A percentile compares a stretch with the other conserved stretches of the same genome.
Evolutionary conservation across 257 asterid species (phyloP).

Genomic region (Thymus quinquecostatus): DNA sequence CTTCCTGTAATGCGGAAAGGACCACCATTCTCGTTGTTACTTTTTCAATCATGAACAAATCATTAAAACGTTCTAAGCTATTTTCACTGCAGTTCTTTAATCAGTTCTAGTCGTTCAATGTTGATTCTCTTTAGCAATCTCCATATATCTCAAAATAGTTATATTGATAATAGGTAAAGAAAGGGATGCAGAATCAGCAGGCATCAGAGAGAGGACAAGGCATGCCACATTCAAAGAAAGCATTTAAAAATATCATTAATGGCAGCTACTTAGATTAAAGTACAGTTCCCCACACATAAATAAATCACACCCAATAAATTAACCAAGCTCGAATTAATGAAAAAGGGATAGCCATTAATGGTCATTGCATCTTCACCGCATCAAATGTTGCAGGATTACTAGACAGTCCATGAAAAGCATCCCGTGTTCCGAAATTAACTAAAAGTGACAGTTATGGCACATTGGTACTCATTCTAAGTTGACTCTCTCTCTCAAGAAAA

Average conservation of each 20-base stretch:
- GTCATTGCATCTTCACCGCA: conserved; percentile 12
- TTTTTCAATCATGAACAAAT: background rate
- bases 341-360: background rate
- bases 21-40: conserved; percentile 5
- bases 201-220: conserved; percentile 13
- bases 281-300: background rate
- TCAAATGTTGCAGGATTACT: conserved; percentile 11
- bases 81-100: conserved; percentile 2
- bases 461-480: conserved; percentile 1
- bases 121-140: background rate
- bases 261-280: background rate
- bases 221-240: conserved; percentile 15
- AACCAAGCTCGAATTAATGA: background rate
- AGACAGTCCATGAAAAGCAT: conserved; percentile 10
- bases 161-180: too few relatives aligned
- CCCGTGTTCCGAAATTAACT: conserved; percentile 8
- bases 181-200: background rate
- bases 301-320: background rate
- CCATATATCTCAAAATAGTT: background rate
- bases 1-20: conserved; percentile 10
- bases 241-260: background rate
- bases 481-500: background rate
- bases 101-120: conserved; percentile 2
- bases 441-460: background rate
- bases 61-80: background rate